Percentiles rank a stretch among this genome's conserved stretches.
Evolutionary conservation across 768 basidiomycete species (phyloP).

Genomic region (Antrodiella citrinella): DNA sequence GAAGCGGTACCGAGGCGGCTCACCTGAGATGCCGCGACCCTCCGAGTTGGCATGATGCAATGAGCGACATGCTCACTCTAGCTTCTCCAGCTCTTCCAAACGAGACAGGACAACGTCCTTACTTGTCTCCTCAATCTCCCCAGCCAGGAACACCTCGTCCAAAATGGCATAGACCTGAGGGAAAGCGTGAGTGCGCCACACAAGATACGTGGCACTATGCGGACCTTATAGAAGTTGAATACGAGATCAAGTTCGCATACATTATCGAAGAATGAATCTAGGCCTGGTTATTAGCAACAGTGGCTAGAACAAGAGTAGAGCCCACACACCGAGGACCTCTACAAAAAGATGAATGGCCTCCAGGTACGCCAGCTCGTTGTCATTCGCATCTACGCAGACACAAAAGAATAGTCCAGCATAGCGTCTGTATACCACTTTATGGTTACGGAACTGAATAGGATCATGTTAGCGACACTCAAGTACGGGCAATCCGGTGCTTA

Average conservation of each 20-base stretch:
- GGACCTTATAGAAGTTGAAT: slow-evolving; percentile 97
- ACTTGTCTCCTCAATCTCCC: slow-evolving; percentile 97
- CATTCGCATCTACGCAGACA: slow-evolving; percentile 94
- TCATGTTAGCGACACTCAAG: slow-evolving; percentile 5
- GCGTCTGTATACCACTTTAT: slow-evolving; percentile 94
- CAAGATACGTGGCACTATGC: slow-evolving; percentile 4
- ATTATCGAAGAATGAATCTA: slow-evolving; percentile 98
- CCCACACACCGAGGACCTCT: slow-evolving; percentile 79
- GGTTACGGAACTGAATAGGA: slow-evolving; percentile 77
- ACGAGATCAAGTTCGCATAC: slow-evolving; percentile 97
- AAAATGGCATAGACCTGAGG: slow-evolving; percentile 93
- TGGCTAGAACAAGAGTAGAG: not conserved
- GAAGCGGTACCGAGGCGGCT: not conserved
- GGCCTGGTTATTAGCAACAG: not conserved
- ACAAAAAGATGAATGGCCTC: slow-evolving; percentile 99
- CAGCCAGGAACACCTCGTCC: slow-evolving; percentile 96
- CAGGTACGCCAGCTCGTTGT: slow-evolving; percentile 95
- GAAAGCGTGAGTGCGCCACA: not conserved
- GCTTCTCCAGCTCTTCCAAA: slow-evolving; percentile 87
- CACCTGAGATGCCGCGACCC: not conserved
- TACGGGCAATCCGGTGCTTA: slow-evolving; percentile 26
- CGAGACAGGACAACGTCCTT: slow-evolving; percentile 91
- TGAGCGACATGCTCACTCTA: slow-evolving; percentile 44
- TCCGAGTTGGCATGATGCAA: not conserved
- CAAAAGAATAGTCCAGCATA: slow-evolving; percentile 99